Conservation (phyloP, 2,329 filamentous ascomycete species). For the Fusarium coicis region DNA sequence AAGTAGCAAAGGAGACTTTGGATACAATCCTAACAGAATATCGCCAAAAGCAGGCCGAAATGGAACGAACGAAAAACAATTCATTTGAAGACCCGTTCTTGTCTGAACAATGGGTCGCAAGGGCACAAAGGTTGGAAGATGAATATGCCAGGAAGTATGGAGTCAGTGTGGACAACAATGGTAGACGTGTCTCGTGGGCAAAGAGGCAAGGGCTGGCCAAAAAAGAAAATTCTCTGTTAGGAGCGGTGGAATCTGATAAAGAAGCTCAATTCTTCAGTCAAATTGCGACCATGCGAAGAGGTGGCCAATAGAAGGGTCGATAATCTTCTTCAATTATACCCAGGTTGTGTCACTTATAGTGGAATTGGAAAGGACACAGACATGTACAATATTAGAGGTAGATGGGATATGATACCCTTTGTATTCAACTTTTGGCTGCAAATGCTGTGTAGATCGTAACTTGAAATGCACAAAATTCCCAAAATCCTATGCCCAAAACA, state of each 20-base stretch:
- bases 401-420: neutral
- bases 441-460: neutral
- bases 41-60: constrained; percentile 7
- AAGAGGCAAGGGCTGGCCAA: neutral
- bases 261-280: neutral
- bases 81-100: constrained; percentile 24
- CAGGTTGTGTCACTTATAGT: neutral
- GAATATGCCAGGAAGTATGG: neutral
- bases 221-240: neutral
- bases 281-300: neutral
- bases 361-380: constrained; percentile 8
- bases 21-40: constrained; percentile 21
- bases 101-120: constrained; percentile 7
- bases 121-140: neutral
- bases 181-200: neutral
- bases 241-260: neutral
- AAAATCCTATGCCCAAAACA: neutral
- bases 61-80: neutral
- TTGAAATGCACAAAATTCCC: constrained; percentile 14
- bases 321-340: constrained; percentile 17
- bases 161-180: neutral
- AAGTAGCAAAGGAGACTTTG: constrained; percentile 12
- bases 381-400: neutral
- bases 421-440: constrained; percentile 22
- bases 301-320: neutral